Conservation (phyloP, 768 basidiomycete genomes). For the Coprinellus aureogranulatus region DNA sequence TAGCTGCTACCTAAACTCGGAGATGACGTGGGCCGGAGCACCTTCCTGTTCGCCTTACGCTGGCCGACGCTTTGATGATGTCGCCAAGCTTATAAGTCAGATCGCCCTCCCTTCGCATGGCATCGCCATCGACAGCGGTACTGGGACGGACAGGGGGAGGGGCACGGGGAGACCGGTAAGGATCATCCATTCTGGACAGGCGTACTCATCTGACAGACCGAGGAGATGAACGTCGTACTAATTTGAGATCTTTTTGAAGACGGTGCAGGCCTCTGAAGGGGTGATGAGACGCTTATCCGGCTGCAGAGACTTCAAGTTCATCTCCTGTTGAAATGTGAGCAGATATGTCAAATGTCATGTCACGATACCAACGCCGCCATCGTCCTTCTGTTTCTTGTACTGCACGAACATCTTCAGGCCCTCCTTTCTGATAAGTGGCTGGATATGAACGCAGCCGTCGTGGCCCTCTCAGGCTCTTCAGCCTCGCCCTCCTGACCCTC, state of each 20-base stretch:
- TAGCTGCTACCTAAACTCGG: slow-evolving; percentile 93
- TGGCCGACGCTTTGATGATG: slow-evolving; percentile 92
- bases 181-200: slow-evolving; percentile 99
- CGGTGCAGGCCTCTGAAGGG: slow-evolving; percentile 85
- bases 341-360: slow-evolving; percentile 4
- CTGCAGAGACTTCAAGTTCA: slow-evolving; percentile 74
- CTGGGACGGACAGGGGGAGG: slow-evolving; percentile 97
- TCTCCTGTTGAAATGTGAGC: slow-evolving; percentile 50
- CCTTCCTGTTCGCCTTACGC: slow-evolving; percentile 86
- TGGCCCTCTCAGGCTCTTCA: slow-evolving; percentile 84
- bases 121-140: slow-evolving; percentile 95
- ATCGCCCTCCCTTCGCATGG: slow-evolving; percentile 96
- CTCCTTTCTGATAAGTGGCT: slow-evolving; percentile 90
- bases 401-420: slow-evolving; percentile 92
- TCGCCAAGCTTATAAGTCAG: slow-evolving; percentile 97
- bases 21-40: slow-evolving; percentile 92
- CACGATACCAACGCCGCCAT: slow-evolving; percentile 79
- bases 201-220: slow-evolving; percentile 93
- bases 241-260: slow-evolving; percentile 94
- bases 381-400: slow-evolving; percentile 92
- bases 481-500: slow-evolving; percentile 69
- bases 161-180: slow-evolving; percentile 96
- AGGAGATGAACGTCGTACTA: slow-evolving; percentile 84
- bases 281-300: slow-evolving; percentile 82
- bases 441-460: slow-evolving; percentile 93